A percentile compares a stretch with the other conserved stretches of the same genome.
These are phyloP conservation scores for Monosporascus ibericus DNA, from an alignment of 2,329 filamentous ascomycete genomes.

Conservation along the genomic window DNA sequence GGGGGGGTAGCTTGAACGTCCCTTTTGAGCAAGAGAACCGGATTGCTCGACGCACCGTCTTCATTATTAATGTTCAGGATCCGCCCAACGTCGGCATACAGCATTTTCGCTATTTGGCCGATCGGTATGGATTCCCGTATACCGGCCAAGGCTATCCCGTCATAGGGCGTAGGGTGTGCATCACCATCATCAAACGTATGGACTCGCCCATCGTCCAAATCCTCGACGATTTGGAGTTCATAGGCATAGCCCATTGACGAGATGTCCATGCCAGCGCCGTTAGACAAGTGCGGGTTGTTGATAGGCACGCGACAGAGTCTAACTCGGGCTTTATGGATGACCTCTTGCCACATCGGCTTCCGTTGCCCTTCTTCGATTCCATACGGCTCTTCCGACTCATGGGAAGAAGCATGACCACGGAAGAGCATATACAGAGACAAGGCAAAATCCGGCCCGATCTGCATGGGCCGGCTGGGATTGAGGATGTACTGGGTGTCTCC, in stretches of 20 bases:
- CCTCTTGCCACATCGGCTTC: constrained; percentile 86
- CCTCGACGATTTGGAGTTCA: constrained; percentile 75
- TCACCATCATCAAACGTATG: constrained; percentile 36
- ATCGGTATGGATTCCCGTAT: constrained; percentile 49
- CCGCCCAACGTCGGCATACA: constrained; percentile 86
- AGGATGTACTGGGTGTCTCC: constrained; percentile 78
- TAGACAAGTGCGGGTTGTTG: constrained; percentile 1
- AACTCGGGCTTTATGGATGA: constrained; percentile 85
- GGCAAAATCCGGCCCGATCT: constrained; percentile 82
- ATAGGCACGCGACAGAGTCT: constrained; percentile 67
- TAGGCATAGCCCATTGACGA: constrained; percentile 55
- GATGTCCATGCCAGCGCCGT: constrained; percentile 26
- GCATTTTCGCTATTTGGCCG: constrained; percentile 72
- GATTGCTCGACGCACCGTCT: constrained; percentile 61
- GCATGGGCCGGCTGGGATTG: constrained; percentile 56
- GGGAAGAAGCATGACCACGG: constrained; percentile 60
- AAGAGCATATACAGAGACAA: constrained; percentile 96
- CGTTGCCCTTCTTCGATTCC: constrained; percentile 48
- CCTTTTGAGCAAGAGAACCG: constrained; percentile 68
- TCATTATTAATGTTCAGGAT: constrained; percentile 69
- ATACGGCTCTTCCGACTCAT: constrained; percentile 38
- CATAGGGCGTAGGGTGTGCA: constrained; percentile 26
- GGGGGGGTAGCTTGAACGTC: constrained; percentile 53
- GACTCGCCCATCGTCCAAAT: constrained; percentile 56
- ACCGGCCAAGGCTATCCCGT: constrained; percentile 37